Evolutionary conservation across 2,329 filamentous ascomycete genomes (phyloP).

Genomic region (Arthrocladium fulminans): DNA sequence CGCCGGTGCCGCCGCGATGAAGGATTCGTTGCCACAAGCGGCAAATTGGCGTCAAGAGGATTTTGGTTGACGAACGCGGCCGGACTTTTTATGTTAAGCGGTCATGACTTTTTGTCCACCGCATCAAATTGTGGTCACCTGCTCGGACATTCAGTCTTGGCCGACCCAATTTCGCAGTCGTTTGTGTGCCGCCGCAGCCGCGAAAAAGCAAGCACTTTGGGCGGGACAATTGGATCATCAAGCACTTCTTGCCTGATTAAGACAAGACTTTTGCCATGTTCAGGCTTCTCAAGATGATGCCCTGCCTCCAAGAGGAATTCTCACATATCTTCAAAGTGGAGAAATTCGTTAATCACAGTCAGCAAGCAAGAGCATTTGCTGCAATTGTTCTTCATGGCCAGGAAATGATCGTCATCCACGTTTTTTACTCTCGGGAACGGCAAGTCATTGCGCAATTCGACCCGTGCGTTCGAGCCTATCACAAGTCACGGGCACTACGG

Average conservation of each 20-base stretch:
- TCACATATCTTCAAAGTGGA: neutral
- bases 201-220: neutral
- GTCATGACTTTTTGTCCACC: too few relatives aligned
- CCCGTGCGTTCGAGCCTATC: neutral
- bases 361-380: neutral
- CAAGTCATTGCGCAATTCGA: conserved; percentile 2
- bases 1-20: conserved; percentile 27
- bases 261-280: neutral
- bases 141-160: neutral
- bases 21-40: conserved; percentile 20
- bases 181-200: neutral
- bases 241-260: neutral
- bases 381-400: neutral
- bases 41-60: conserved; percentile 58
- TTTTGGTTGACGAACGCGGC: conserved; percentile 32
- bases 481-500: neutral
- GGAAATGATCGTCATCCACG: neutral
- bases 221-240: neutral
- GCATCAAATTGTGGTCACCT: too few relatives aligned
- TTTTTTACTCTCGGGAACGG: neutral
- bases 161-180: neutral
- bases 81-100: too few relatives aligned
- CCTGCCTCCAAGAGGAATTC: neutral
- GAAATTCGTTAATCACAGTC: neutral
- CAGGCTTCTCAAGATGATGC: neutral